Evolutionary conservation across 2,329 filamentous ascomycete species (phyloP).

Genomic region (Podosphaera fusca): DNA sequence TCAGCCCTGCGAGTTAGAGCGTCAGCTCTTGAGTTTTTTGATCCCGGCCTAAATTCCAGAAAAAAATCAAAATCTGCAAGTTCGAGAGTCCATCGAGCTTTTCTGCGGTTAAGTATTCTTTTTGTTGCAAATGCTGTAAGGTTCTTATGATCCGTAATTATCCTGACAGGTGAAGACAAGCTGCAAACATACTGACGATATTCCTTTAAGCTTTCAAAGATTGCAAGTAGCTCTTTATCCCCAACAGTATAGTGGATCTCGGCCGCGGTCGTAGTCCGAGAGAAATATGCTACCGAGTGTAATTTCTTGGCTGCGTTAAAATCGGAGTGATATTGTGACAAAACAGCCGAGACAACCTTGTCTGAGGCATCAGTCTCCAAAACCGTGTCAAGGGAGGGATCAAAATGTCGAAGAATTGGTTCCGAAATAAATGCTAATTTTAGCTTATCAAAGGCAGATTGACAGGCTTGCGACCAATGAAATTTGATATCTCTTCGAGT

Average conservation of each 20-base stretch:
- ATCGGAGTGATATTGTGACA: too few relatives aligned
- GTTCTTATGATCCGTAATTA: constrained; percentile 1
- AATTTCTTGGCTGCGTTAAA: too few relatives aligned
- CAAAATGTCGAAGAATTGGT: not conserved
- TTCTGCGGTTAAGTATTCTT: not conserved
- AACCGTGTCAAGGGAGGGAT: not conserved
- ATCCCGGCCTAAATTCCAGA: not conserved
- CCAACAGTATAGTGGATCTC: not conserved
- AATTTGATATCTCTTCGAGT: not conserved
- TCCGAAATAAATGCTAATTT: not conserved
- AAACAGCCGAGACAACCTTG: too few relatives aligned
- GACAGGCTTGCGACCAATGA: not conserved
- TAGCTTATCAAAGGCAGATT: not conserved
- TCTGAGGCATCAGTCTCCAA: constrained; percentile 1
- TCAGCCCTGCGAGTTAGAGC: not conserved
- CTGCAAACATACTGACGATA: too few relatives aligned
- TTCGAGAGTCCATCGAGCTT: not conserved
- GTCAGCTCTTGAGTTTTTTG: not conserved
- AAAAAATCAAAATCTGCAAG: not conserved
- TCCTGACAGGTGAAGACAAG: not conserved
- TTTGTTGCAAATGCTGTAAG: not conserved
- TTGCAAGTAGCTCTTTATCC: constrained; percentile 1
- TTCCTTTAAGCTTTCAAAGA: not conserved
- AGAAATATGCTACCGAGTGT: too few relatives aligned
- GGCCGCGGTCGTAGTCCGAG: not conserved